These are phyloP conservation scores for Penicillium sp. DNA, from an alignment of 2,329 filamentous ascomycete species.

Conservation along the genomic window DNA sequence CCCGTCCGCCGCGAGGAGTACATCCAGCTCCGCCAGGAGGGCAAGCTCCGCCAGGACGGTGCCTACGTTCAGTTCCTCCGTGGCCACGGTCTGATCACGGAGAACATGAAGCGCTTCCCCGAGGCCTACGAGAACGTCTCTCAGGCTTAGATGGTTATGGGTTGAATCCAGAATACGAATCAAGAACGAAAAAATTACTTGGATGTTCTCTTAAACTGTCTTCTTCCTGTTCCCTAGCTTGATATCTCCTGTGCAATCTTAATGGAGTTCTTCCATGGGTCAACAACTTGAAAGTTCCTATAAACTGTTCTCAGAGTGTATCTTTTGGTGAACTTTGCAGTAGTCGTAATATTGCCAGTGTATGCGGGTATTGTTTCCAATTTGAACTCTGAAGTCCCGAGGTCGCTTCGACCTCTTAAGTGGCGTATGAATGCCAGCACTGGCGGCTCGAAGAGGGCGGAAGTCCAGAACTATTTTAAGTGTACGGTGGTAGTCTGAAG, in stretches of 20 bases:
- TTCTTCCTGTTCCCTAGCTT: slow-evolving; percentile 23
- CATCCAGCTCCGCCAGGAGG: slow-evolving; percentile 89
- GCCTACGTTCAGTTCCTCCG: slow-evolving; percentile 99
- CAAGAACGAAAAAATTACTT: slow-evolving; percentile 30
- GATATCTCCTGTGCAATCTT: slow-evolving; percentile 28
- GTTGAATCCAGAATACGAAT: slow-evolving; percentile 33
- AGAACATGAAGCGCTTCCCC: slow-evolving; percentile 95
- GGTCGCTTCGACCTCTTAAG: too few species aligned
- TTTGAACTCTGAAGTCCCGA: too few species aligned
- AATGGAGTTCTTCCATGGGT: slow-evolving; percentile 32
- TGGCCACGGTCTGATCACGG: slow-evolving; percentile 83
- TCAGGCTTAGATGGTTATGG: slow-evolving; percentile 48
- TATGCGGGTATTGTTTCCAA: too few species aligned
- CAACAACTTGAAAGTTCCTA: slow-evolving; percentile 2
- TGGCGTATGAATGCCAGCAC: too few species aligned
- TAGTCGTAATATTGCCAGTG: too few species aligned
- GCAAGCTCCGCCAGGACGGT: slow-evolving; percentile 94
- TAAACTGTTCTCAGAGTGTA: neutral
- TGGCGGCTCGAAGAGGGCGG: too few species aligned
- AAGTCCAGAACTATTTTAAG: too few species aligned
- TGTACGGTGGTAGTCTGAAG: too few species aligned
- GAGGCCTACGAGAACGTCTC: slow-evolving; percentile 68
- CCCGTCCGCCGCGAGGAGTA: slow-evolving; percentile 98
- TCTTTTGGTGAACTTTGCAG: too few species aligned
- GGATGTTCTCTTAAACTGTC: slow-evolving; percentile 27